phyloP scores from a whole-genome alignment of 2,329 filamentous ascomycete species.

The Trichoderma arundinaceum region DNA sequence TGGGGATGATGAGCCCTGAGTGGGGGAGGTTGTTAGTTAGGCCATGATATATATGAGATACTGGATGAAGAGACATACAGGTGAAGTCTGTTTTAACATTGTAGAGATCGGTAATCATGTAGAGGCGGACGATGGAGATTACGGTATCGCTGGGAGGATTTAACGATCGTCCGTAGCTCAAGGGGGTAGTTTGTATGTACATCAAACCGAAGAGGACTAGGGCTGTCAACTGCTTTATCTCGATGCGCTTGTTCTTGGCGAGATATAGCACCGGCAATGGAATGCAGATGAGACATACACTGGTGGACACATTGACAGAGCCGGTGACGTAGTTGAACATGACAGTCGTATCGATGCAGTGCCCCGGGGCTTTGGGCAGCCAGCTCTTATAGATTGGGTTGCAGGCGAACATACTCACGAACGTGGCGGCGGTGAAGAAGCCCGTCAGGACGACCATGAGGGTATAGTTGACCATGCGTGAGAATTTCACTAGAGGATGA shows the following conservation, averaged over 20 bases:
- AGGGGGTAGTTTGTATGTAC: not conserved
- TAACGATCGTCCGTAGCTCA: not conserved
- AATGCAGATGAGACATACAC: conserved; percentile 1
- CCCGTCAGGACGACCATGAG: not conserved
- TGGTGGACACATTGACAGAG: not conserved
- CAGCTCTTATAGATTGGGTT: conserved; percentile 2
- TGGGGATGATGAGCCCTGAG: conserved; percentile 11
- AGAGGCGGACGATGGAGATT: conserved; percentile 9
- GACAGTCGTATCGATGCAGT: conserved; percentile 3
- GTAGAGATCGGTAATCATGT: conserved; percentile 2
- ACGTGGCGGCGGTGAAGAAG: not conserved
- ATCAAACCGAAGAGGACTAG: conserved; percentile 5
- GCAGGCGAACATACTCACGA: conserved; percentile 16
- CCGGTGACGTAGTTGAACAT: conserved; percentile 12
- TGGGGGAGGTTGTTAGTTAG: not conserved
- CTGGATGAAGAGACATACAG: not conserved
- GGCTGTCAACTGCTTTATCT: conserved; percentile 7
- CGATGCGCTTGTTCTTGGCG: not conserved
- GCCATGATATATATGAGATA: not conserved
- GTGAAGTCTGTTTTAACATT: conserved; percentile 8
- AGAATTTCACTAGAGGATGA: not conserved
- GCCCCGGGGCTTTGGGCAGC: not conserved
- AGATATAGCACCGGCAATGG: not conserved
- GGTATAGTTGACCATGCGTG: not conserved
- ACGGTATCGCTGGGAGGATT: not conserved